These are phyloP conservation scores for Colletotrichum caudatum DNA, from an alignment of 2,329 filamentous ascomycete species.

Conservation along the genomic window DNA sequence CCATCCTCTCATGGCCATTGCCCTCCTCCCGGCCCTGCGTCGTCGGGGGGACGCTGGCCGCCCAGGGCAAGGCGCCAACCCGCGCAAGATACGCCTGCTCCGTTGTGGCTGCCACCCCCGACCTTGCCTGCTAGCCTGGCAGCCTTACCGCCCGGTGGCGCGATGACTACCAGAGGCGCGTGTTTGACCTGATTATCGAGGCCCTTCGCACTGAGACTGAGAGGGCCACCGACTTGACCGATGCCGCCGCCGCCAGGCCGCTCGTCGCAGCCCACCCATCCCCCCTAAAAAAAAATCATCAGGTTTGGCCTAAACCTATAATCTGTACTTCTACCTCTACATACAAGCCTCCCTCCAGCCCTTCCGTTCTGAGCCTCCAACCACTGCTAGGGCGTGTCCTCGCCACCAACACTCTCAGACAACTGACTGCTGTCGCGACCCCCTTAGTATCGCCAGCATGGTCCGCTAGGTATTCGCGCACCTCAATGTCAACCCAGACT, in stretches of 20 bases:
- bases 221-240: no score
- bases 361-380: constrained; percentile 63
- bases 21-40: constrained; percentile 20
- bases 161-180: no score
- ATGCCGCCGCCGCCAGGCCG: no score
- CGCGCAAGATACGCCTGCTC: no score
- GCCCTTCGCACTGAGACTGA: no score
- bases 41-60: not conserved
- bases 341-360: constrained; percentile 61
- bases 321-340: constrained; percentile 65
- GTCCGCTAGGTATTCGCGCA: constrained; percentile 61
- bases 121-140: no score
- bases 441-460: constrained; percentile 66
- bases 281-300: constrained; percentile 30
- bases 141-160: no score
- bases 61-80: no score
- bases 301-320: constrained; percentile 59
- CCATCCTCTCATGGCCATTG: not conserved
- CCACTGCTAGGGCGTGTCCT: constrained; percentile 71
- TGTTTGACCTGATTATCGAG: no score
- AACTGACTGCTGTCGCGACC: constrained; percentile 63
- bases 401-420: constrained; percentile 60
- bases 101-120: no score
- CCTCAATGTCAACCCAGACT: constrained; percentile 59
- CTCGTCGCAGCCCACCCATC: constrained; percentile 27